A percentile compares a stretch with the other conserved stretches of the same genome.
Conservation (phyloP, 108 stramenopile species). For the Mayamaea pseudoterrestris region DNA sequence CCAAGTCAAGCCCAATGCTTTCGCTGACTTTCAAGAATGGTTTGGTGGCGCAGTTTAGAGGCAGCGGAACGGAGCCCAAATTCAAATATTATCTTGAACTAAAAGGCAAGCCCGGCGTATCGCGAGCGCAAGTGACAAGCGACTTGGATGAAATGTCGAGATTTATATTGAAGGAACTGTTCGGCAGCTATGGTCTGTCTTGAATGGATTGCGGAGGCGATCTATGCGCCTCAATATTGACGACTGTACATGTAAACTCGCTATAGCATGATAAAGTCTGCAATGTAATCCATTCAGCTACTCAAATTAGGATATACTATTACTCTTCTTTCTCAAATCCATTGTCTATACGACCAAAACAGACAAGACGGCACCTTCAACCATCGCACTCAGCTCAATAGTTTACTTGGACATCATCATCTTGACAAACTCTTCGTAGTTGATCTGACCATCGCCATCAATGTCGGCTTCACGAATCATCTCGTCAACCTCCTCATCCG, state of each 20-base stretch:
- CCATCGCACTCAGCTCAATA: too few relatives aligned
- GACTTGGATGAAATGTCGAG: constrained; percentile 50
- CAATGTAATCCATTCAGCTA: too few relatives aligned
- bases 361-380: too few relatives aligned
- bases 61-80: constrained; percentile 96
- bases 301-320: too few relatives aligned
- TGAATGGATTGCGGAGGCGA: constrained; percentile 16
- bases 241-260: too few relatives aligned
- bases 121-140: constrained; percentile 42
- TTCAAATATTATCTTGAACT: constrained; percentile 97
- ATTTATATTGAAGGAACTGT: constrained; percentile 57
- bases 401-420: constrained; percentile 99
- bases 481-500: constrained; percentile 99
- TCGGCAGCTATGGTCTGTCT: too few relatives aligned
- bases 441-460: constrained; percentile 99
- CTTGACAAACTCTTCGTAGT: constrained; percentile 99
- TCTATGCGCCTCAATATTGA: too few relatives aligned
- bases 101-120: constrained; percentile 66
- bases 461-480: constrained; percentile 99
- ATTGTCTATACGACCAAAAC: too few relatives aligned
- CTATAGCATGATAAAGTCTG: too few relatives aligned
- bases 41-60: constrained; percentile 87
- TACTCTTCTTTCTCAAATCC: too few relatives aligned
- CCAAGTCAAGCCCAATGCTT: constrained; percentile 84
- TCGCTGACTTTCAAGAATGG: constrained; percentile 90